These are phyloP conservation scores for Ambrosia hybrid DNA, from an alignment of 140 eudicot genomes.

Conservation along the genomic window DNA sequence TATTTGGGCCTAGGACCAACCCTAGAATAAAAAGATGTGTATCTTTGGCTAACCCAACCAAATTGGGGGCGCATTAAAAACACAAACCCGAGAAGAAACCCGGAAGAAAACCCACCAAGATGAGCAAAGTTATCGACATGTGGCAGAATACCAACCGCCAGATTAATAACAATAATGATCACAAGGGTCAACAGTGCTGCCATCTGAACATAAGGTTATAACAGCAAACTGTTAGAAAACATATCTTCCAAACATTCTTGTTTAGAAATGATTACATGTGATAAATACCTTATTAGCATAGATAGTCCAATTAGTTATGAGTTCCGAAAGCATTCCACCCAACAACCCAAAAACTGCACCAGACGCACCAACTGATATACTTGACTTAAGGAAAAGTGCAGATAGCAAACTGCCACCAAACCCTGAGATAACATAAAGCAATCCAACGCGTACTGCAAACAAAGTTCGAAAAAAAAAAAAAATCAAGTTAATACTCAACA, in stretches of 20 bases:
- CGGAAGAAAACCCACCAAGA: constrained; percentile 85
- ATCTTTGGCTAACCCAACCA: constrained; percentile 78
- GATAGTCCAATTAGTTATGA: constrained; percentile 81
- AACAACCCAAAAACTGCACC: constrained; percentile 93
- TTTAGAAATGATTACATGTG: constrained; percentile 9
- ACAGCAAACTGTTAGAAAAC: constrained; percentile 16
- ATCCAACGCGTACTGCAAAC: constrained; percentile 74
- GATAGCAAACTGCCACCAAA: constrained; percentile 91
- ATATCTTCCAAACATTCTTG: neutral
- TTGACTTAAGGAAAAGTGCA: constrained; percentile 72
- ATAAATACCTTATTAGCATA: constrained; percentile 76
- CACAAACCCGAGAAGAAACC: constrained; percentile 91
- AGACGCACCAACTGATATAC: constrained; percentile 94
- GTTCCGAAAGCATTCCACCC: constrained; percentile 93
- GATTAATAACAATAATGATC: constrained; percentile 68
- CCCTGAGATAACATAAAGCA: constrained; percentile 79
- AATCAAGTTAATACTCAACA: neutral
- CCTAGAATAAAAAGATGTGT: constrained; percentile 41
- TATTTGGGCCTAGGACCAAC: constrained; percentile 53
- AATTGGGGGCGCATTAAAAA: constrained; percentile 79
- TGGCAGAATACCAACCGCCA: constrained; percentile 85
- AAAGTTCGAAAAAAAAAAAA: neutral
- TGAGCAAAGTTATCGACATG: constrained; percentile 98
- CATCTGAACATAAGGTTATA: constrained; percentile 41
- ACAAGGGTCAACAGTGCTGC: constrained; percentile 70